Evolutionary conservation across 2,329 filamentous ascomycete species (phyloP).

Genomic region (Neopestalotiopsis rosae): DNA sequence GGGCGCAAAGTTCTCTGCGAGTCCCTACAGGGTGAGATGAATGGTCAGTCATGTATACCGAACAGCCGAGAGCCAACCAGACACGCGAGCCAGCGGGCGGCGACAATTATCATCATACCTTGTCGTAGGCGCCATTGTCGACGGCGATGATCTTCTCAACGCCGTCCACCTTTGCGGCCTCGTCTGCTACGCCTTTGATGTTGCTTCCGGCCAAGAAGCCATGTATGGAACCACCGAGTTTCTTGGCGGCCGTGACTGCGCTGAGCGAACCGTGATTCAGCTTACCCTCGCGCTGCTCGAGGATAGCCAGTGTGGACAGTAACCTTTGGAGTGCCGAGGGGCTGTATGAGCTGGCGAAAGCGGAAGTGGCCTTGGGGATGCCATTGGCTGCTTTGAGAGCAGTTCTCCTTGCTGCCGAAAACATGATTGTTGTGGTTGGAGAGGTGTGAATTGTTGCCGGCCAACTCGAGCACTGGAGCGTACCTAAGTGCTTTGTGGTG

Average conservation of each 20-base stretch:
- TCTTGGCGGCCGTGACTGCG: slow-evolving; percentile 83
- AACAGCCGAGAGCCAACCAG: slow-evolving; percentile 14
- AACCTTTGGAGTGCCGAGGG: slow-evolving; percentile 68
- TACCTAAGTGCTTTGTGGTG: not conserved
- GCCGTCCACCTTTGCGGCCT: slow-evolving; percentile 87
- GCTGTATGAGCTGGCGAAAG: slow-evolving; percentile 39
- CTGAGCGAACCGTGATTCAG: slow-evolving; percentile 83
- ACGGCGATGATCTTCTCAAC: slow-evolving; percentile 90
- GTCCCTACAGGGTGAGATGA: slow-evolving; percentile 59
- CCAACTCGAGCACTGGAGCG: slow-evolving; percentile 11
- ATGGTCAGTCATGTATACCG: not conserved
- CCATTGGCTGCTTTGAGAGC: slow-evolving; percentile 30
- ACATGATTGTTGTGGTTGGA: slow-evolving; percentile 29
- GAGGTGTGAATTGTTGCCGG: not conserved
- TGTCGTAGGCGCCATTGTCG: slow-evolving; percentile 90
- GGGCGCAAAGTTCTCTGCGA: slow-evolving; percentile 94
- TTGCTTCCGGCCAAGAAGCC: slow-evolving; percentile 85
- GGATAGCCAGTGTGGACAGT: slow-evolving; percentile 85
- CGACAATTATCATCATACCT: slow-evolving; percentile 55
- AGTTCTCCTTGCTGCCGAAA: slow-evolving; percentile 33
- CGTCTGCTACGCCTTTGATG: slow-evolving; percentile 76
- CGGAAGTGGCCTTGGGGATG: slow-evolving; percentile 30
- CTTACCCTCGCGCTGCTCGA: slow-evolving; percentile 92
- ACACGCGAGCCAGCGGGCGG: not conserved
- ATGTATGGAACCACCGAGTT: slow-evolving; percentile 84